Conservation (phyloP, 2,329 filamentous ascomycete species). For the Chaetoscypha palmicola region DNA sequence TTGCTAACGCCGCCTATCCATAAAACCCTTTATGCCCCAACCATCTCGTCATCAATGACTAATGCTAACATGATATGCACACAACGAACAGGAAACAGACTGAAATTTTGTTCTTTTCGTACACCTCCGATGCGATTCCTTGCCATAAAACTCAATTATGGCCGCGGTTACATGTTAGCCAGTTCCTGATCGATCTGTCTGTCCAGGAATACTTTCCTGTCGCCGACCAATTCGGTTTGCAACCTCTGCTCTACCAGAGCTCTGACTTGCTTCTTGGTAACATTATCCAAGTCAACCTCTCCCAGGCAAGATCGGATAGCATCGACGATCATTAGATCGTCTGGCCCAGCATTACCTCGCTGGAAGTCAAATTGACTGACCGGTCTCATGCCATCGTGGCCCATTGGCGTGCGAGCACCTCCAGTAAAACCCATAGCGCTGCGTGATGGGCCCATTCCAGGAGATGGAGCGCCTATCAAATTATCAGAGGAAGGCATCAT, state of each 20-base stretch:
- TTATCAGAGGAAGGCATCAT: conserved; percentile 40
- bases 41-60: neutral
- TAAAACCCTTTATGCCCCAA: neutral
- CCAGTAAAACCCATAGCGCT: conserved; percentile 33
- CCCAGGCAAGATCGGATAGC: conserved; percentile 74
- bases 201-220: conserved; percentile 84
- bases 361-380: conserved; percentile 57
- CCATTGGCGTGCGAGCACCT: conserved; percentile 41
- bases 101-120: neutral
- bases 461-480: conserved; percentile 31
- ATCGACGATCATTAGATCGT: conserved; percentile 73
- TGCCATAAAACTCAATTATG: no score
- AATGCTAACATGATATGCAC: conserved; percentile 1
- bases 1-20: neutral
- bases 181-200: conserved; percentile 88
- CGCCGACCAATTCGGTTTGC: conserved; percentile 80
- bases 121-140: neutral
- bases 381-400: conserved; percentile 35
- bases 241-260: conserved; percentile 88
- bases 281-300: conserved; percentile 91
- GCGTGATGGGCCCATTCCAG: conserved; percentile 34
- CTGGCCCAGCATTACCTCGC: conserved; percentile 54
- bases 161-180: conserved; percentile 94
- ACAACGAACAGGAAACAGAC: neutral
- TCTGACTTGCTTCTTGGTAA: conserved; percentile 95